Evolutionary conservation across 495 filamentous ascomycete genomes (phyloP), one percentile per base, ranked within the genome.

Genomic region (Aspergillus nanangensis): DNA sequence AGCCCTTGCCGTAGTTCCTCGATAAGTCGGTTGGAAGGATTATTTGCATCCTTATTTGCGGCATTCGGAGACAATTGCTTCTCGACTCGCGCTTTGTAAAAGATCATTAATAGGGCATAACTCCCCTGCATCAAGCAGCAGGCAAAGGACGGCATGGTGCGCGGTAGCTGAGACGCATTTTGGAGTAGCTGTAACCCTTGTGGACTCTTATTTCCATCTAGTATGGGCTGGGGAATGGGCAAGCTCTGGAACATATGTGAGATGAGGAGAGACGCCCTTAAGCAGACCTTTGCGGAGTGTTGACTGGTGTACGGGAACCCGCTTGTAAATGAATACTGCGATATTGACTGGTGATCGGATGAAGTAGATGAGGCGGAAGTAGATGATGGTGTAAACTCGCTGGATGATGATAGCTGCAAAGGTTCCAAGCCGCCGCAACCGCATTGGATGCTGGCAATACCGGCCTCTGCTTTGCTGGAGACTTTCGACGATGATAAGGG

Each of bases 51-150:
- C 11, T 62, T 63, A 43, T 58, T 51, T 14, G 55, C 57, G 1
- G 62, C 55, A 14, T 72, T 72, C 8, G 64, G 61, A 11, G 71
- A 68, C 23, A 73, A 29, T 21, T 68, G 74, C 13, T 72, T 77
- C 39, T 69, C 69, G 13, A 76, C 65, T 17, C 72, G 70, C 3
- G 74, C 67, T 37, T 73, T 72, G 52, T 72, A 70, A 45, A 64
- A 72, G 1, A 71, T 57, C 78, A 83, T 83, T 18, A 82, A 66
- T 58, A 83, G 66, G 7, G 78, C 77, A 48, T 83, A 83, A 47
- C 75, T 79, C 35, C 75, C 74, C 52, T 83, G 79, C 78, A 83
- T 81, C 8, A 79, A 68, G 51, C 79, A 83, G 48, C 77, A 81
- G 14, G 79, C 76, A 45, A 81, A 81, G 0, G 75, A 71, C 0